These are phyloP conservation scores for Keithomyces neogunnii DNA, from an alignment of 2,329 filamentous ascomycete species.

Conservation along the genomic window DNA sequence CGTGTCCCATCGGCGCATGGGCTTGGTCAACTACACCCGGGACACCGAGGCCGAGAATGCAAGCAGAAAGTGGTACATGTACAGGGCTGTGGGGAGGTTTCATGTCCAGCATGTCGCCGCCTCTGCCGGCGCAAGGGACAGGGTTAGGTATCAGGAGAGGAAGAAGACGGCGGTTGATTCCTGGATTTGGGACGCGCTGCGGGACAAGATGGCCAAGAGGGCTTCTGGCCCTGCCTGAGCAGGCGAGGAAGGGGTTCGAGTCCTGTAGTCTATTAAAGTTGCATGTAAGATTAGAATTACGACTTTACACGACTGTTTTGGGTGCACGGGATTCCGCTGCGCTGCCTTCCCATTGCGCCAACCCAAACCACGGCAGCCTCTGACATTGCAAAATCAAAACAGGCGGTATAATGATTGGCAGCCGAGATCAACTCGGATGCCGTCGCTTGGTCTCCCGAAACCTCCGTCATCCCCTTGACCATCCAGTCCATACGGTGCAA, in stretches of 20 bases:
- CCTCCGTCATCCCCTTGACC: no score
- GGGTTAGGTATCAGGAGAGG: slow-evolving; percentile 1
- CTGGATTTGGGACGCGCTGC: slow-evolving; percentile 34
- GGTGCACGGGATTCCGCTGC: no score
- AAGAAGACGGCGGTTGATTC: slow-evolving; percentile 19
- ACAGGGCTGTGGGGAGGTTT: slow-evolving; percentile 29
- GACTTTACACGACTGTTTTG: no score
- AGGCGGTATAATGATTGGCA: not conserved
- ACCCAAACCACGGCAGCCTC: no score
- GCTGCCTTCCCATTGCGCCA: no score
- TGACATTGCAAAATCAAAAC: no score
- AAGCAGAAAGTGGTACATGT: slow-evolving; percentile 30
- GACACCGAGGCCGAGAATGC: slow-evolving; percentile 25
- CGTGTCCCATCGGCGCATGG: slow-evolving; percentile 20
- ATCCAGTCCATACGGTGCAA: no score
- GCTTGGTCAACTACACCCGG: slow-evolving; percentile 33
- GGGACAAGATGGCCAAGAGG: slow-evolving; percentile 18
- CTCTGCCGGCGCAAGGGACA: not conserved
- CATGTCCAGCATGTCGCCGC: slow-evolving; percentile 23
- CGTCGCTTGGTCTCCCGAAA: no score
- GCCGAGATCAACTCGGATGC: not conserved
- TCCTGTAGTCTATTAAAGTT: no score
- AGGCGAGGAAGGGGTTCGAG: not conserved
- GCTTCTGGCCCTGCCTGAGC: not conserved
- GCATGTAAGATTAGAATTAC: no score